Evolutionary conservation across 1,284 basidiomycete genomes (phyloP).

Genomic region (Microbotryum lychnidis-dioicae): DNA sequence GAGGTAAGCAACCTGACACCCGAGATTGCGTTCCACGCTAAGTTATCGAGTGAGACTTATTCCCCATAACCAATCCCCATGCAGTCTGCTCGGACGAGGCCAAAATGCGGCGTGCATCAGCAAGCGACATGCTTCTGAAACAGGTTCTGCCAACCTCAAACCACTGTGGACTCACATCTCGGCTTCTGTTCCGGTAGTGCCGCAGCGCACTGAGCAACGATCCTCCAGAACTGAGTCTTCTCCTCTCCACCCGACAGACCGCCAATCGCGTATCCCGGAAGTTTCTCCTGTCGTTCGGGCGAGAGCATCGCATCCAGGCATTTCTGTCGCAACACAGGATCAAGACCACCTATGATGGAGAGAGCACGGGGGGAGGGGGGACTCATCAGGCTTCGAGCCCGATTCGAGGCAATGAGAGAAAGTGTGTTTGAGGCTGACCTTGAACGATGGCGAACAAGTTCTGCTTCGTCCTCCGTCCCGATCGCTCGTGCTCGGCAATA

Average conservation of each 20-base stretch:
- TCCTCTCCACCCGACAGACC: slow-evolving; percentile 53
- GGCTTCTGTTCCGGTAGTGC: slow-evolving; percentile 56
- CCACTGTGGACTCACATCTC: slow-evolving; percentile 43
- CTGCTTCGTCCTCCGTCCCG: slow-evolving; percentile 55
- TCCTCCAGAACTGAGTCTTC: slow-evolving; percentile 78
- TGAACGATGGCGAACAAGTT: slow-evolving; percentile 83
- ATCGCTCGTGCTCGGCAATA: slow-evolving; percentile 59
- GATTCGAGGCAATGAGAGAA: background rate
- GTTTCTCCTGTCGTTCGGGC: slow-evolving; percentile 49
- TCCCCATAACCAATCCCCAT: slow-evolving; percentile 82
- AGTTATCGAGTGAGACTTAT: slow-evolving; percentile 38
- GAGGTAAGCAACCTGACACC: background rate
- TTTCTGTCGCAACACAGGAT: slow-evolving; percentile 55
- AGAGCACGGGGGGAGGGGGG: background rate
- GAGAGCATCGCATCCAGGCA: slow-evolving; percentile 72
- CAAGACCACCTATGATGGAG: slow-evolving; percentile 49
- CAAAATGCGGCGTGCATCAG: background rate
- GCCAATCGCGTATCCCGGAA: slow-evolving; percentile 75
- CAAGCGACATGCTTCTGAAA: background rate
- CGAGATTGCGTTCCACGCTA: background rate
- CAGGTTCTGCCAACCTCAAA: too few species aligned
- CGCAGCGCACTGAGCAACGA: slow-evolving; percentile 69
- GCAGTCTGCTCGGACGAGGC: background rate
- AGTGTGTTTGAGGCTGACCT: slow-evolving; percentile 41
- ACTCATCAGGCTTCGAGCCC: background rate